A percentile compares a stretch with the other conserved stretches of the same genome.
Conservation (phyloP, 192 early-diverging fungal species). For the Gaertneriomyces sp. region DNA sequence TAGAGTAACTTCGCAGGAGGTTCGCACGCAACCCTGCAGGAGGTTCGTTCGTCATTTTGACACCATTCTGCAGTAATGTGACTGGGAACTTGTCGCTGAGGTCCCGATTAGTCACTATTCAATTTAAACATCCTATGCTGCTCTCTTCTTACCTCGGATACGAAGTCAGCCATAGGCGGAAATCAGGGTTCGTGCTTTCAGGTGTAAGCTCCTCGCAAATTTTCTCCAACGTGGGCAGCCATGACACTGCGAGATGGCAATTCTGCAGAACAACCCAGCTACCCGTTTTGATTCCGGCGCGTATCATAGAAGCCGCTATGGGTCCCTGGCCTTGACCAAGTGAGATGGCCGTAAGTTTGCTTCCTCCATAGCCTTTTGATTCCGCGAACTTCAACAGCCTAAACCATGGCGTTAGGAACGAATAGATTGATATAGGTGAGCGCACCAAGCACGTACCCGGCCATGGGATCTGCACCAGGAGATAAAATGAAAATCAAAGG, state of each 20-base stretch:
- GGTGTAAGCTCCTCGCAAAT: constrained; percentile 61
- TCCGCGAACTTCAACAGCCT: constrained; percentile 58
- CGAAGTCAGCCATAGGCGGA: constrained; percentile 58
- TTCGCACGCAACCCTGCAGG: constrained; percentile 57
- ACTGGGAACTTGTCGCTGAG: constrained; percentile 61
- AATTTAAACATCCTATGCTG: too few relatives aligned
- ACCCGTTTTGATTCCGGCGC: constrained; percentile 46
- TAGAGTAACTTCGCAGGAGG: constrained; percentile 48
- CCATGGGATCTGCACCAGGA: constrained; percentile 59
- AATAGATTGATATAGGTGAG: background rate
- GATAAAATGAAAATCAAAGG: constrained; percentile 61
- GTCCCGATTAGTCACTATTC: too few relatives aligned
- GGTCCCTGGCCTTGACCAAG: constrained; percentile 62
- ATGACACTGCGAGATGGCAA: constrained; percentile 58
- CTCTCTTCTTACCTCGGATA: constrained; percentile 21
- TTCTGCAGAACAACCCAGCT: constrained; percentile 61
- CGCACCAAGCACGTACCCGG: constrained; percentile 34
- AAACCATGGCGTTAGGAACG: background rate
- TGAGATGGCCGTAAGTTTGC: constrained; percentile 47
- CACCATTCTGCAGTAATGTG: constrained; percentile 57
- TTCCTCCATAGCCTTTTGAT: constrained; percentile 45
- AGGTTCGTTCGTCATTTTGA: constrained; percentile 65
- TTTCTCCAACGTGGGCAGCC: constrained; percentile 59
- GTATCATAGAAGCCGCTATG: constrained; percentile 55
- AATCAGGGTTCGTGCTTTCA: constrained; percentile 50